These are phyloP conservation scores for Starmerella potacharoeniae DNA, from an alignment of 805 yeast genomes.

Conservation along the genomic window DNA sequence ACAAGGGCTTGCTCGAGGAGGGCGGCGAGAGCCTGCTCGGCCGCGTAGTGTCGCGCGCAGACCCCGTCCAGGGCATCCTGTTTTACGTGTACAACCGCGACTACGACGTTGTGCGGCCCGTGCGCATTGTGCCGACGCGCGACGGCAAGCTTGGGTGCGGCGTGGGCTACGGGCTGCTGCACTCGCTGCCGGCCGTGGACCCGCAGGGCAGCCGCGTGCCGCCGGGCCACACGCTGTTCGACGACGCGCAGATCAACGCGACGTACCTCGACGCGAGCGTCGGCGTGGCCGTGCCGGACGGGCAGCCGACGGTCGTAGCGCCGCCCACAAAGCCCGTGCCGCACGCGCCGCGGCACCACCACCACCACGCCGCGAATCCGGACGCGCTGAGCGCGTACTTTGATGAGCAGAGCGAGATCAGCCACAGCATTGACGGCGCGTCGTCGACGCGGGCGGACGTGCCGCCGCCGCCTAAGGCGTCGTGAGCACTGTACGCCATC, in stretches of 20 bases:
- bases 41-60: conserved; percentile 42
- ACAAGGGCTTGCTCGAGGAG: conserved; percentile 69
- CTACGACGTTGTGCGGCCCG: conserved; percentile 75
- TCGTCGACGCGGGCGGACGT: neutral
- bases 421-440: conserved; percentile 20
- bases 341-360: neutral
- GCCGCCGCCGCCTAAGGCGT: conserved; percentile 14
- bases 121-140: conserved; percentile 62
- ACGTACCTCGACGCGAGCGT: neutral
- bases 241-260: conserved; percentile 14
- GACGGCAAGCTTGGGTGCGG: conserved; percentile 89
- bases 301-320: neutral
- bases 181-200: conserved; percentile 61
- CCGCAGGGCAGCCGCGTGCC: conserved; percentile 3
- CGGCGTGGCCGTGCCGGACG: neutral
- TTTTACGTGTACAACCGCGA: conserved; percentile 80
- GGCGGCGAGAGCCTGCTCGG: conserved; percentile 81
- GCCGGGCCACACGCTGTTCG: conserved; percentile 22
- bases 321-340: neutral
- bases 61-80: conserved; percentile 31
- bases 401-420: conserved; percentile 22
- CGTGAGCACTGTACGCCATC: too few relatives aligned
- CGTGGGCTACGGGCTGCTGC: conserved; percentile 85
- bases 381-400: conserved; percentile 19
- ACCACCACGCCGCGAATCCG: neutral